Conservation (phyloP, 768 basidiomycete species). For the Podaxis carcinomalis region DNA sequence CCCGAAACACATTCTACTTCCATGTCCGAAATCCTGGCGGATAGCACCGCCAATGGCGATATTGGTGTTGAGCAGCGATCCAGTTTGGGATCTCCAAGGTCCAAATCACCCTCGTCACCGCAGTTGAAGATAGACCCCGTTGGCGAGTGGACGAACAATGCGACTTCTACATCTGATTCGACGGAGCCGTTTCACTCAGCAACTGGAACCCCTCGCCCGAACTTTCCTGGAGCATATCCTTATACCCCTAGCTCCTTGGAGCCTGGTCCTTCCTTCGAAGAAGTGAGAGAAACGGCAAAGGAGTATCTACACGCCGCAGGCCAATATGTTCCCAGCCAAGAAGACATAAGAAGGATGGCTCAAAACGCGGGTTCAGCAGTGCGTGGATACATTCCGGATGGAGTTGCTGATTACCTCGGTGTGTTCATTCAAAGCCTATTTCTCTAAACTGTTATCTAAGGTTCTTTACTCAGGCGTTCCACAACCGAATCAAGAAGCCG, state of each 20-base stretch:
- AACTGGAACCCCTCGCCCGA: neutral
- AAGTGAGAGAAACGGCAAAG: slow-evolving; percentile 5
- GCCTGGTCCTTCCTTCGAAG: slow-evolving; percentile 8
- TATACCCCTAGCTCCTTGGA: slow-evolving; percentile 2
- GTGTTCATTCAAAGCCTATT: neutral
- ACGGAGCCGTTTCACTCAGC: neutral
- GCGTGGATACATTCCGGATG: slow-evolving; percentile 6
- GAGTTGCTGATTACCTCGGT: slow-evolving; percentile 3
- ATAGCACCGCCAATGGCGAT: neutral
- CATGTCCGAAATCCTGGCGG: neutral
- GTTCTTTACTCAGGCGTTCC: neutral
- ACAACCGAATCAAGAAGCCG: neutral
- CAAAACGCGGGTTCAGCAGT: slow-evolving; percentile 2
- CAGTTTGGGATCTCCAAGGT: neutral
- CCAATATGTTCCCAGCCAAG: slow-evolving; percentile 9
- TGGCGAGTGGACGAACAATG: neutral
- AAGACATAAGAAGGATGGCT: slow-evolving; percentile 2
- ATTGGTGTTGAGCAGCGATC: neutral
- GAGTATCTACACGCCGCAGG: slow-evolving; percentile 4
- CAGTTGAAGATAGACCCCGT: slow-evolving; percentile 6
- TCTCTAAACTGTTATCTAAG: neutral
- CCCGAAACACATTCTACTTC: neutral
- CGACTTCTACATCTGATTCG: neutral
- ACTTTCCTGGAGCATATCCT: slow-evolving; percentile 6
- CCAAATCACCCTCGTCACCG: neutral